Evolutionary conservation across 352 stramenopile species (phyloP).

Genomic region (Phytophthora cactorum): DNA sequence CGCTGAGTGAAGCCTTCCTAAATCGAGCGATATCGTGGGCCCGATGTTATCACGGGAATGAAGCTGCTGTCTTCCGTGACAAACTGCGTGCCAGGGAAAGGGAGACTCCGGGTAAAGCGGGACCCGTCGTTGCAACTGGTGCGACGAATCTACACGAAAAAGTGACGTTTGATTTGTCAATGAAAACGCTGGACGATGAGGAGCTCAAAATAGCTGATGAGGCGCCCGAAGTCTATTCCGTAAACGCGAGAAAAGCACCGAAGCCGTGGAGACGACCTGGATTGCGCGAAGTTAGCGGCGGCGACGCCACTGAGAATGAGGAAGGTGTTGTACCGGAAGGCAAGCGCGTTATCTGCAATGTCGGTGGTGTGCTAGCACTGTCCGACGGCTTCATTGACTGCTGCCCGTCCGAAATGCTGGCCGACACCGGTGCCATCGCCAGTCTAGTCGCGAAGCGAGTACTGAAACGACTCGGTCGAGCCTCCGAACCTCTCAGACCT

Average conservation of each 20-base stretch:
- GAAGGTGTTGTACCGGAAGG: not conserved
- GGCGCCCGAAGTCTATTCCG: not conserved
- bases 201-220: not conserved
- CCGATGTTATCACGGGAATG: too few relatives aligned
- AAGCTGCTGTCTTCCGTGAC: too few relatives aligned
- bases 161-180: too few relatives aligned
- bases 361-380: not conserved
- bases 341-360: not conserved
- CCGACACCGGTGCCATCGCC: not conserved
- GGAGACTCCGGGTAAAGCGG: too few relatives aligned
- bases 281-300: not conserved
- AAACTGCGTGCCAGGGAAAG: too few relatives aligned
- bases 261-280: not conserved
- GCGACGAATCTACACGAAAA: too few relatives aligned
- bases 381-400: not conserved
- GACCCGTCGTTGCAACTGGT: too few relatives aligned
- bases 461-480: not conserved
- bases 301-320: not conserved
- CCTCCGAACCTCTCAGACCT: too few relatives aligned
- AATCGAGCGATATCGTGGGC: too few relatives aligned
- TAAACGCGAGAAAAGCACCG: not conserved
- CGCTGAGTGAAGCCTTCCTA: too few relatives aligned
- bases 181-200: not conserved
- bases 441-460: not conserved
- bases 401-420: conserved; percentile 6